Evolutionary conservation across 1,284 basidiomycete species (phyloP).

Genomic region (Phellopilus nigrolimitatus): DNA sequence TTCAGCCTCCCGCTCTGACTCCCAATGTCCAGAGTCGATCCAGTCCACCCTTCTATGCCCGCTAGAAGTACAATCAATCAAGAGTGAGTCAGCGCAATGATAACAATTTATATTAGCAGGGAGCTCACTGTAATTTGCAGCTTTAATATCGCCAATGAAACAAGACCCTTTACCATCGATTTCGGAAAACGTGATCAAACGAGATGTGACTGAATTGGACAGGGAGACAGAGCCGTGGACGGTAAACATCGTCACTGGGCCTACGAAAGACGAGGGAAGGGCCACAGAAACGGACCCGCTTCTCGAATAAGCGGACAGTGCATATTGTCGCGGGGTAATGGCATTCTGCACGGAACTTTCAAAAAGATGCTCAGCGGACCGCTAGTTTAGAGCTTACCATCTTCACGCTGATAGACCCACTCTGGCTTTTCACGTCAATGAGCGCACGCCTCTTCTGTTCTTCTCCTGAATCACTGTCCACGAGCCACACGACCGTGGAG

Average conservation of each 20-base stretch:
- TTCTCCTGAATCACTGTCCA: neutral
- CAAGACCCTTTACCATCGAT: conserved; percentile 6
- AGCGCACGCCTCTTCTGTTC: neutral
- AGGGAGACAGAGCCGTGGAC: neutral
- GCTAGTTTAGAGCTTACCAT: neutral
- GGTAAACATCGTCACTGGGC: conserved; percentile 7
- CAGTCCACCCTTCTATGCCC: conserved; percentile 1
- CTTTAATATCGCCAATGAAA: conserved; percentile 1
- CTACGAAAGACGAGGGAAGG: conserved; percentile 9
- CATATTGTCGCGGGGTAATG: neutral
- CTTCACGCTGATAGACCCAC: neutral
- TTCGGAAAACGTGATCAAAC: conserved; percentile 9
- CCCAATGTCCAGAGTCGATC: conserved; percentile 3
- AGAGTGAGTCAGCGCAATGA: neutral
- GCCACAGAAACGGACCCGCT: conserved; percentile 8
- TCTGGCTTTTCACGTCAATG: neutral
- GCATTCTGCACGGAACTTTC: neutral
- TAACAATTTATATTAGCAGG: too few species aligned
- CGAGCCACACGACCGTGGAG: neutral
- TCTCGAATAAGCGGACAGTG: neutral
- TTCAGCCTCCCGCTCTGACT: neutral
- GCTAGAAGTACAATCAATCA: neutral
- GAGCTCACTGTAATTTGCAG: neutral
- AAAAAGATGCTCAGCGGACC: neutral
- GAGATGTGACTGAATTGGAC: neutral